Evolutionary conservation across 2,329 filamentous ascomycete genomes (phyloP).

Genomic region (Alternaria ventricosa): DNA sequence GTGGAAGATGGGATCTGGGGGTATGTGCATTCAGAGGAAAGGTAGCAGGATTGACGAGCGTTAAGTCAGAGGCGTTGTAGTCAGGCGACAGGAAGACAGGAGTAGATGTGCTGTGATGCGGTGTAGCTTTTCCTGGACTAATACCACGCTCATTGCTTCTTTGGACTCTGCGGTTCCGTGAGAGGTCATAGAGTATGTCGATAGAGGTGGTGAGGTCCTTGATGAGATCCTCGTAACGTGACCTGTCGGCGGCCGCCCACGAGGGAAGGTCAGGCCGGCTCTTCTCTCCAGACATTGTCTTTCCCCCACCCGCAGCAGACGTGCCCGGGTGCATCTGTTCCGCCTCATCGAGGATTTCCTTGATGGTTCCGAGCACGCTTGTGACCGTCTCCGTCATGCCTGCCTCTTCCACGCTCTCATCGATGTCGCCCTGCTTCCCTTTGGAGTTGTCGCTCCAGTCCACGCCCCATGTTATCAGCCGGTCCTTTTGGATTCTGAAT

Average conservation of each 20-base stretch:
- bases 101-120: constrained; percentile 23
- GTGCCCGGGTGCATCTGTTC: constrained; percentile 70
- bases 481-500: constrained; percentile 79
- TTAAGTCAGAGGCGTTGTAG: constrained; percentile 52
- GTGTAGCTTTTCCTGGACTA: constrained; percentile 27
- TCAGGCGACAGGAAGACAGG: constrained; percentile 41
- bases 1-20: constrained; percentile 45
- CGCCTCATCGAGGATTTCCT: constrained; percentile 78
- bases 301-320: constrained; percentile 39
- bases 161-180: constrained; percentile 65
- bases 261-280: constrained; percentile 43
- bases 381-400: constrained; percentile 78
- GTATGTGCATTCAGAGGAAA: constrained; percentile 32
- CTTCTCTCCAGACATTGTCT: constrained; percentile 46
- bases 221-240: constrained; percentile 78
- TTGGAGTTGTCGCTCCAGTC: constrained; percentile 76
- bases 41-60: constrained; percentile 52
- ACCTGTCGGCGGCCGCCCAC: constrained; percentile 67
- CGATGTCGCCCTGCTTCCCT: constrained; percentile 70
- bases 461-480: constrained; percentile 78
- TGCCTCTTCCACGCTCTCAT: constrained; percentile 69
- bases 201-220: constrained; percentile 78
- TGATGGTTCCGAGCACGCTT: constrained; percentile 80
- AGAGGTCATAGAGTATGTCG: constrained; percentile 80
- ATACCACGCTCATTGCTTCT: constrained; percentile 22